Base-by-base conservation (phyloP, 345 rosid genomes). In the Gossypium turneri region DNA sequence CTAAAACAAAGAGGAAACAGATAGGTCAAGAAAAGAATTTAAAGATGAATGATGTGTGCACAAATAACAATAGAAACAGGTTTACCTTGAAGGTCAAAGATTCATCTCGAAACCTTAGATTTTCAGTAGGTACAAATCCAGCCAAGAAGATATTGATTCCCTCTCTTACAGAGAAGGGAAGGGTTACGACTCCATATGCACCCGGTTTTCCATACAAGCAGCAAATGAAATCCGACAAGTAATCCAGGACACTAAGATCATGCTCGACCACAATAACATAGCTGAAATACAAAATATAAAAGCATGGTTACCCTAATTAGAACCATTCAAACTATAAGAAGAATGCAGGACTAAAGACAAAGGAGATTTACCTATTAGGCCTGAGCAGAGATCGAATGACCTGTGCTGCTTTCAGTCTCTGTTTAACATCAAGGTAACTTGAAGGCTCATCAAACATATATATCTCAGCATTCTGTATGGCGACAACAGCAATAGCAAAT, bases 371-470 rank as follows among this genome's bases (percentile, higher is more conserved):
- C 99, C 99, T 91, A 45, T 87, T 91, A 43, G 98, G 92, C 79
- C 98, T 89, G 68, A 91, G 94, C 80, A 95, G 86, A 44, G 98
- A 93, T 70, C 99, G 87, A 63, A 95, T 3, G 73, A 95, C 99
- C 89, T 86, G 96, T 74, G 99, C 98, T 53, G 99, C 99, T 85
- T 95, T 95, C 66, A 95, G 93, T 85, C 99, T 89, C 86, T 95
- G 99, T 73, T 89, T 93, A 64, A 95, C 99, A 89, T 95, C 99
- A 38, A 95, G 97, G 84, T 93, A 95, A 85, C 99, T 95, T 50
- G 99, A 95, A 58, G 99, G 99, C 72, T 95, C 99, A 81, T 95
- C 99, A 83, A 95, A 95, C 99, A 95, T 95, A 80, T 91, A 95
- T 50, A 95, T 93, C 80, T 95, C 99, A 19, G 98, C 99, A 86